phyloP scores from a whole-genome alignment of 345 rosid genomes.

The Eucalyptus curtisii region DNA sequence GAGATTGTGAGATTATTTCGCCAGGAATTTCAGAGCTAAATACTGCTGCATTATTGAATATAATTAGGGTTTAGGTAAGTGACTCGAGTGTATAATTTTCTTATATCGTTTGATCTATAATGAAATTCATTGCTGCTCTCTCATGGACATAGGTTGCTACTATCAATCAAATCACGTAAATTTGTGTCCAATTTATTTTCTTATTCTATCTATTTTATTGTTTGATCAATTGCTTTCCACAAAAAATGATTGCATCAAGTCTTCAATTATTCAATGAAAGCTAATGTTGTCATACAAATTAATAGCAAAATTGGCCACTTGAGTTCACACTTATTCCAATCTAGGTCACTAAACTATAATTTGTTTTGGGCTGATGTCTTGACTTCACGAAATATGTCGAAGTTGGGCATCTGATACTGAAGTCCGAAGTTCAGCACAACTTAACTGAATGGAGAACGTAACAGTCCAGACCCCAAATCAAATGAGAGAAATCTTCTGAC shows the following conservation, averaged over 20 bases:
- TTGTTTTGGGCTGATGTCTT: background rate
- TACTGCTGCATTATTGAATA: too few species aligned
- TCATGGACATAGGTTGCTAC: accelerated
- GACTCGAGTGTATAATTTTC: accelerated
- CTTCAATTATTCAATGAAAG: background rate
- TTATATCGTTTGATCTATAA: too few species aligned
- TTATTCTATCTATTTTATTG: too few species aligned
- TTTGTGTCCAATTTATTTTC: accelerated
- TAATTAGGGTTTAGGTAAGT: accelerated
- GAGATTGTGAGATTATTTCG: too few species aligned
- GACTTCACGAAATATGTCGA: background rate
- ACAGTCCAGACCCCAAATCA: background rate
- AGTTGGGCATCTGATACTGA: background rate
- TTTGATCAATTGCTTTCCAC: too few species aligned
- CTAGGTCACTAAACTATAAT: background rate
- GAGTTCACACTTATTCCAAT: background rate
- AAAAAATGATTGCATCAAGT: too few species aligned
- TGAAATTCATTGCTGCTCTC: accelerated
- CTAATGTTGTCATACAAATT: background rate
- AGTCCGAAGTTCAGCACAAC: background rate
- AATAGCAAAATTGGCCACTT: background rate
- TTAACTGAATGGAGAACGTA: background rate
- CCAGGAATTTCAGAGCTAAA: too few species aligned
- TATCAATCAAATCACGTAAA: too few species aligned
- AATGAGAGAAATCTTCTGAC: background rate